Percentiles rank a stretch among this genome's conserved stretches.
Conservation (phyloP, 495 filamentous ascomycete genomes). For the Trichoderma gamsii region DNA sequence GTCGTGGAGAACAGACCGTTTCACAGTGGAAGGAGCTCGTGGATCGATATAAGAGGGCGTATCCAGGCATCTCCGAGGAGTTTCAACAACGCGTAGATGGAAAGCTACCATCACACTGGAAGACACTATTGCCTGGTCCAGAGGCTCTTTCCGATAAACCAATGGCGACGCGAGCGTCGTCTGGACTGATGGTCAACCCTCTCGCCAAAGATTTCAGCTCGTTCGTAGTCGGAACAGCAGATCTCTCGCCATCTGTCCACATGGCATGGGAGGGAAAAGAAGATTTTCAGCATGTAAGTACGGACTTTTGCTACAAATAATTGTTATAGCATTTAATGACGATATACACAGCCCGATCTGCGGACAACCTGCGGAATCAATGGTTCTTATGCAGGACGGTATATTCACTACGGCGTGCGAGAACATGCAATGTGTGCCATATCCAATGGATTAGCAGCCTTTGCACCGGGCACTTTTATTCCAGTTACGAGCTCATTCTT, state of each 20-base stretch:
- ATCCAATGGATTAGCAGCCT: slow-evolving; percentile 94
- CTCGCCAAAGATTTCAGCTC: slow-evolving; percentile 80
- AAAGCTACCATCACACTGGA: slow-evolving; percentile 91
- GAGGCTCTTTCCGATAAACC: slow-evolving; percentile 79
- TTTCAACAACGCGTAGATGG: slow-evolving; percentile 73
- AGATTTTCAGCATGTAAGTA: slow-evolving; percentile 73
- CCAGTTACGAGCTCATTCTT: slow-evolving; percentile 94
- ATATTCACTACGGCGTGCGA: slow-evolving; percentile 94
- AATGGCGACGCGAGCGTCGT: slow-evolving; percentile 87
- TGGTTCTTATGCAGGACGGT: slow-evolving; percentile 84
- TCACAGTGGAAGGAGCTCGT: slow-evolving; percentile 92
- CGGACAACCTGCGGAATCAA: slow-evolving; percentile 63
- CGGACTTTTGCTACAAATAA: background rate
- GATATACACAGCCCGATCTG: background rate
- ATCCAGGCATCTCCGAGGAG: slow-evolving; percentile 70
- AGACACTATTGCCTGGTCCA: slow-evolving; percentile 80
- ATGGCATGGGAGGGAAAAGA: slow-evolving; percentile 93
- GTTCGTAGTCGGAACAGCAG: slow-evolving; percentile 89
- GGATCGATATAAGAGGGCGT: slow-evolving; percentile 69
- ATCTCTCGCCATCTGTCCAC: slow-evolving; percentile 96
- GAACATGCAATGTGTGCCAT: slow-evolving; percentile 96
- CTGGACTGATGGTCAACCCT: slow-evolving; percentile 84
- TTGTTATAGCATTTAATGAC: background rate
- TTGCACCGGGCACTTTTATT: slow-evolving; percentile 71
- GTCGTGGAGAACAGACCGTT: slow-evolving; percentile 81